Evolutionary conservation across 2,329 filamentous ascomycete genomes (phyloP).

Genomic region (Xylariaceae sp.): DNA sequence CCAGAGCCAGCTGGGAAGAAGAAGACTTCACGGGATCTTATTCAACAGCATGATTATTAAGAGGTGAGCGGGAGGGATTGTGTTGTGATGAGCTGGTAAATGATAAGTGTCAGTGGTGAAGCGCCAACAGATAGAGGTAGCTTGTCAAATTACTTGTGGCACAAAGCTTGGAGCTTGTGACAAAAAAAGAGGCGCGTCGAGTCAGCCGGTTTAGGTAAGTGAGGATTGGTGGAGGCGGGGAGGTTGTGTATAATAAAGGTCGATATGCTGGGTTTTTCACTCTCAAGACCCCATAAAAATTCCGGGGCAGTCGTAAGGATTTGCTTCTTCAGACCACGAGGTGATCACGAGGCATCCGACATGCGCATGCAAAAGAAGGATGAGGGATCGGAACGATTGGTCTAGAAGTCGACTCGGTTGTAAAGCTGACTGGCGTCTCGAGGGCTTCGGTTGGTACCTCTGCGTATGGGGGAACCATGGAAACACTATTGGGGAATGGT

Average conservation of each 20-base stretch:
- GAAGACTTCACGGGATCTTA: conserved; percentile 30
- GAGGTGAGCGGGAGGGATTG: conserved; percentile 1
- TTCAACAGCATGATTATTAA: conserved; percentile 33
- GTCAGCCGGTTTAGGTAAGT: conserved; percentile 9
- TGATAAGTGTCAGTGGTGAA: conserved; percentile 3
- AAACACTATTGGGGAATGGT: conserved; percentile 15
- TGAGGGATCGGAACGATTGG: conserved; percentile 10
- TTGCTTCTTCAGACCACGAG: conserved; percentile 11
- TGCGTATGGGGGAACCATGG: conserved; percentile 13
- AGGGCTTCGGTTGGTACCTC: conserved; percentile 18
- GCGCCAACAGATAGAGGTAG: conserved; percentile 1
- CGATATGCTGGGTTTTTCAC: conserved; percentile 13
- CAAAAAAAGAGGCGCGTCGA: conserved; percentile 8
- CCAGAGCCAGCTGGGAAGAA: conserved; percentile 30
- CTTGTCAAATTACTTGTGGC: conserved; percentile 4
- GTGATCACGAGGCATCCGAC: conserved; percentile 6
- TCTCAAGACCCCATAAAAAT: conserved; percentile 14
- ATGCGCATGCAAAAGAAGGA: conserved; percentile 9
- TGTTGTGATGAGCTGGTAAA: conserved; percentile 3
- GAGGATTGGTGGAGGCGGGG: background rate
- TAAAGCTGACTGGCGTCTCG: conserved; percentile 15
- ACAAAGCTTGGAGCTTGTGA: conserved; percentile 7
- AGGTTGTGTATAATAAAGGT: conserved; percentile 6
- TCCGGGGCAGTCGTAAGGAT: conserved; percentile 11
- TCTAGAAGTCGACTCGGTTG: conserved; percentile 16